A percentile compares a stretch with the other conserved stretches of the same genome.
Evolutionary conservation across 441 rosid genomes (phyloP).

Genomic region (Erodium trifolium): DNA sequence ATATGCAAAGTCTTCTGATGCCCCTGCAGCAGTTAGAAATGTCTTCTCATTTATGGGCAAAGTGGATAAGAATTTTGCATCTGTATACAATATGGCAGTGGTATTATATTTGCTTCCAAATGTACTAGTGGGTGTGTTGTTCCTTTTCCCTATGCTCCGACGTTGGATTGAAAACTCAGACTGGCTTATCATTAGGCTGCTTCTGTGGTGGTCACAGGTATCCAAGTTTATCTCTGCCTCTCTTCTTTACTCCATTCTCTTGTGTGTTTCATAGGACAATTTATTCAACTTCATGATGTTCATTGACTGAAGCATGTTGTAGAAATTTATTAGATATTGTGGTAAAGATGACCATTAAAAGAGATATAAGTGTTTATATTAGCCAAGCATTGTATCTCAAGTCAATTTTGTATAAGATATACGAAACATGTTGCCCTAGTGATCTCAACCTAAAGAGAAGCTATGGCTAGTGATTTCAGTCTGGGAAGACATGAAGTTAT

Average conservation of each 20-base stretch:
- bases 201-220: slow-evolving; percentile 99
- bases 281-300: background rate
- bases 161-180: slow-evolving; percentile 98
- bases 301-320: background rate
- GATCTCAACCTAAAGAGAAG: too few relatives aligned
- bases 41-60: slow-evolving; percentile 49
- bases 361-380: background rate
- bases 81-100: slow-evolving; percentile 68
- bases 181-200: slow-evolving; percentile 81
- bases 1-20: slow-evolving; percentile 50
- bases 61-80: slow-evolving; percentile 56
- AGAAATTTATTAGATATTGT: background rate
- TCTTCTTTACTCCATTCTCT: slow-evolving; percentile 10
- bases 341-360: background rate
- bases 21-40: slow-evolving; percentile 33
- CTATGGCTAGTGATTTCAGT: too few relatives aligned
- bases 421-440: background rate
- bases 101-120: slow-evolving; percentile 73
- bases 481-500: too few relatives aligned
- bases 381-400: background rate
- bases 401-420: background rate
- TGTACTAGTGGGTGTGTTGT: slow-evolving; percentile 62
- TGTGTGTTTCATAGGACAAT: slow-evolving; percentile 12
- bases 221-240: slow-evolving; percentile 1
- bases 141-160: slow-evolving; percentile 90